phyloP scores from a whole-genome alignment of 108 stramenopile genomes.

The Nitzschia sp. region DNA sequence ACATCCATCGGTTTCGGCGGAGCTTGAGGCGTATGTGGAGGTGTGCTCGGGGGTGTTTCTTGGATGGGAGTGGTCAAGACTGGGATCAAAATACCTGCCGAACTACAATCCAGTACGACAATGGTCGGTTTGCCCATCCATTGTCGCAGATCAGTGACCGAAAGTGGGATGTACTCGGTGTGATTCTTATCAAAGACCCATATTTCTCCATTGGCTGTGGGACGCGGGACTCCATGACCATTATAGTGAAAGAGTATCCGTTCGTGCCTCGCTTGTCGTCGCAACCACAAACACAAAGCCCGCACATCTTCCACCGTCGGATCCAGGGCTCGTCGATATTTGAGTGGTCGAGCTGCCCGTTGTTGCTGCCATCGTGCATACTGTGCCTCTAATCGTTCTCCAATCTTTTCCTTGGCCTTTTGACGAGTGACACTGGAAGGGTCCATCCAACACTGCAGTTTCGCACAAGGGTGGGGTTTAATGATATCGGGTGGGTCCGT shows the following conservation, averaged over 20 bases:
- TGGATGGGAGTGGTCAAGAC: slow-evolving; percentile 65
- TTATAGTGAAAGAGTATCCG: slow-evolving; percentile 97
- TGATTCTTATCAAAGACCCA: slow-evolving; percentile 95
- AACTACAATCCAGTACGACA: slow-evolving; percentile 92
- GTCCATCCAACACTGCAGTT: slow-evolving; percentile 95
- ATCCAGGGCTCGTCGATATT: slow-evolving; percentile 84
- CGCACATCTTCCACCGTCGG: slow-evolving; percentile 96
- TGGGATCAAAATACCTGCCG: slow-evolving; percentile 90
- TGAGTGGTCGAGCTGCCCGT: slow-evolving; percentile 47
- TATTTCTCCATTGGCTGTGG: slow-evolving; percentile 95
- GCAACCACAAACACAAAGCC: slow-evolving; percentile 67
- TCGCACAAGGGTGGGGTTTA: slow-evolving; percentile 90
- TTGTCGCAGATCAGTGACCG: slow-evolving; percentile 81
- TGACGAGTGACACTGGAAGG: slow-evolving; percentile 67
- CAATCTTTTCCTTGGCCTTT: slow-evolving; percentile 90
- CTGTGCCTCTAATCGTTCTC: slow-evolving; percentile 85
- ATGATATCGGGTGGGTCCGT: slow-evolving; percentile 96
- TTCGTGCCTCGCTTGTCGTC: slow-evolving; percentile 78
- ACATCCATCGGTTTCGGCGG: slow-evolving; percentile 11
- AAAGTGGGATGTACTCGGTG: slow-evolving; percentile 98
- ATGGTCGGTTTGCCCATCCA: slow-evolving; percentile 93
- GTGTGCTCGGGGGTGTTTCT: slow-evolving; percentile 33
- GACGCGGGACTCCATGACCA: slow-evolving; percentile 98
- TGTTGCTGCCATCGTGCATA: slow-evolving; percentile 89
- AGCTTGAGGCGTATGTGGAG: slow-evolving; percentile 9